Evolutionary conservation across 2,329 filamentous ascomycete species (phyloP).

Genomic region (Elsinoe perseae): DNA sequence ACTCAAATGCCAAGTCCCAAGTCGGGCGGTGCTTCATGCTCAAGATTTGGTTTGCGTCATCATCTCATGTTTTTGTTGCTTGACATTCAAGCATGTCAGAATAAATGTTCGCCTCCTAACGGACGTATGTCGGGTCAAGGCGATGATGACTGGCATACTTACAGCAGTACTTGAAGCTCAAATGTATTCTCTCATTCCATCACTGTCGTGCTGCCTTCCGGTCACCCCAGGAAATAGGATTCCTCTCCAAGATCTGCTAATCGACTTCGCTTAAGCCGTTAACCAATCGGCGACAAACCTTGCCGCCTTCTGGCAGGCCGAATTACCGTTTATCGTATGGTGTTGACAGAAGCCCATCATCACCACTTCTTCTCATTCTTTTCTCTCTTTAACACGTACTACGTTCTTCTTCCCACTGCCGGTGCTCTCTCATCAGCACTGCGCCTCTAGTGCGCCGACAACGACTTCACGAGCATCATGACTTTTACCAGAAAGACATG

Average conservation of each 20-base stretch:
- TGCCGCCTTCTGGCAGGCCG: background rate
- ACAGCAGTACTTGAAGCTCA: background rate
- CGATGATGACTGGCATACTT: background rate
- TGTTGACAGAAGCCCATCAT: constrained; percentile 9
- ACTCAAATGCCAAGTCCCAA: background rate
- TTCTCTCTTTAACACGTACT: background rate
- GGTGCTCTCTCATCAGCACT: background rate
- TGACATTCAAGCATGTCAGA: background rate
- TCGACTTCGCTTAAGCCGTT: background rate
- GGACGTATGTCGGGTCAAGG: background rate
- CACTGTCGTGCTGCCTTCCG: background rate
- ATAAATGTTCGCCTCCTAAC: background rate
- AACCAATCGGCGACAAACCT: background rate
- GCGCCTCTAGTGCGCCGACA: constrained; percentile 1
- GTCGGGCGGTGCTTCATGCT: background rate
- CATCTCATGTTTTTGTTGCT: background rate
- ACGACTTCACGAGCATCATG: constrained; percentile 20
- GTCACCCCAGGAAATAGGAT: background rate
- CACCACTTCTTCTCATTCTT: constrained; percentile 2
- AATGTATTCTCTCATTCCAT: background rate
- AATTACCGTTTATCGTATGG: background rate
- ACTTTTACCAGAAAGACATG: constrained; percentile 45
- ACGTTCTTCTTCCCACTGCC: background rate
- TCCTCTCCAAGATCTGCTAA: background rate
- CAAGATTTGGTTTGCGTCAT: background rate